These are phyloP conservation scores for Nematocida ironsii DNA, from an alignment of 371 early-diverging fungal species.

Conservation along the genomic window DNA sequence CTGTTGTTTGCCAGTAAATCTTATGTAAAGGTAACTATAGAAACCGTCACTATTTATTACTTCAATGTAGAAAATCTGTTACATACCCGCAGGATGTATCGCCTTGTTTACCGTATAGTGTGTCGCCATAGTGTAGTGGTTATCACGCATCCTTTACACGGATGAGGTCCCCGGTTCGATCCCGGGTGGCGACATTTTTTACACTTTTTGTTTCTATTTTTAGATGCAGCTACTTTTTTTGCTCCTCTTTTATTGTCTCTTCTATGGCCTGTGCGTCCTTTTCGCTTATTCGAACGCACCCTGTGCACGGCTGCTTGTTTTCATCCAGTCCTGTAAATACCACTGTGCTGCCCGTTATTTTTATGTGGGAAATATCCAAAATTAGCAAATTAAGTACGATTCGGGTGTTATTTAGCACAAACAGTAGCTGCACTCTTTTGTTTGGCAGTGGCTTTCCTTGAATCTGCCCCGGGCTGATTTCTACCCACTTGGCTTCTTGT, in stretches of 20 bases:
- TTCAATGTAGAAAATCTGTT: neutral
- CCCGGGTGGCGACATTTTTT: slow-evolving; percentile 69
- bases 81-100: too few species aligned
- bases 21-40: neutral
- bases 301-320: neutral
- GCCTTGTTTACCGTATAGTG: neutral
- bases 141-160: slow-evolving; percentile 72
- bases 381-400: slow-evolving; percentile 24
- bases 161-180: slow-evolving; percentile 71
- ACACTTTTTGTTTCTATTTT: neutral
- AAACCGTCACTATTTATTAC: neutral
- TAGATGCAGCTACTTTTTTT: neutral
- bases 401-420: slow-evolving; percentile 41
- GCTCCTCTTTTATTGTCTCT: neutral
- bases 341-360: neutral
- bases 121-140: slow-evolving; percentile 71
- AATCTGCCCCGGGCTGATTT: slow-evolving; percentile 6
- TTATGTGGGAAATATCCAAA: neutral
- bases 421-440: slow-evolving; percentile 25
- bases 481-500: slow-evolving; percentile 32
- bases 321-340: slow-evolving; percentile 29
- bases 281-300: slow-evolving; percentile 24
- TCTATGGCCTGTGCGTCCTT: slow-evolving; percentile 1
- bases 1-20: neutral
- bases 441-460: neutral